phyloP scores from a whole-genome alignment of 495 filamentous ascomycete species.

The Trichoderma erinaceum region DNA sequence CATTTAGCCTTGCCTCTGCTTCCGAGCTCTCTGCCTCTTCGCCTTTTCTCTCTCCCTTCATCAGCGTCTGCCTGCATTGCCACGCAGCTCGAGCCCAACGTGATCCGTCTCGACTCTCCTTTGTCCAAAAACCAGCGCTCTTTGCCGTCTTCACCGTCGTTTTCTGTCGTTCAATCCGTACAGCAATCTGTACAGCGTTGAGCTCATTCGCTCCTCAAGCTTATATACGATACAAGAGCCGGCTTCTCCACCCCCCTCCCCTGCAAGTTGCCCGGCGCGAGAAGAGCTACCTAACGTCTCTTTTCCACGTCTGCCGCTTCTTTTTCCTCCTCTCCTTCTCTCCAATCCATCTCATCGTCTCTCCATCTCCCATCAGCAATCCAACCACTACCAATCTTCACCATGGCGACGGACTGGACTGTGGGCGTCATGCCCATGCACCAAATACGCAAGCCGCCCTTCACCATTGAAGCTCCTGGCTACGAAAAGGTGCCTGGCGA shows the following conservation, averaged over 20 bases:
- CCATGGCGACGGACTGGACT: constrained; percentile 27
- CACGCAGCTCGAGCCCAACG: no score
- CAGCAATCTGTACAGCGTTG: no score
- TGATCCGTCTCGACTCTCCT: no score
- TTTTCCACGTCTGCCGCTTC: not conserved
- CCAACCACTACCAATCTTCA: constrained; percentile 3
- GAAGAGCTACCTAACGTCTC: not conserved
- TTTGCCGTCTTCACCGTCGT: no score
- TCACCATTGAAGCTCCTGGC: constrained; percentile 49
- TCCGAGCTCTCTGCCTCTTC: no score
- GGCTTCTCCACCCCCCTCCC: not conserved
- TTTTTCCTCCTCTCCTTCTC: not conserved
- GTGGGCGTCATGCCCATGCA: constrained; percentile 34
- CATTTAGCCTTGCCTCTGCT: no score
- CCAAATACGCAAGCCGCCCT: constrained; percentile 46
- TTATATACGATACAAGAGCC: not conserved
- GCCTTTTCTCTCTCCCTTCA: no score
- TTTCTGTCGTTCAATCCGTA: no score
- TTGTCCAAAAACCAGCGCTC: no score
- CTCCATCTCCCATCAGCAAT: not conserved
- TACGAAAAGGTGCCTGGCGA: constrained; percentile 49
- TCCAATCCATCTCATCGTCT: not conserved
- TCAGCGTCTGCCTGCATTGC: no score
- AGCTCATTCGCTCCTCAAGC: not conserved
- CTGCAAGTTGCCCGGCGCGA: not conserved